Evolutionary conservation across 1,284 basidiomycete species (phyloP), one percentile per base, ranked within the genome.

Genomic region (Wolfiporia cocos): DNA sequence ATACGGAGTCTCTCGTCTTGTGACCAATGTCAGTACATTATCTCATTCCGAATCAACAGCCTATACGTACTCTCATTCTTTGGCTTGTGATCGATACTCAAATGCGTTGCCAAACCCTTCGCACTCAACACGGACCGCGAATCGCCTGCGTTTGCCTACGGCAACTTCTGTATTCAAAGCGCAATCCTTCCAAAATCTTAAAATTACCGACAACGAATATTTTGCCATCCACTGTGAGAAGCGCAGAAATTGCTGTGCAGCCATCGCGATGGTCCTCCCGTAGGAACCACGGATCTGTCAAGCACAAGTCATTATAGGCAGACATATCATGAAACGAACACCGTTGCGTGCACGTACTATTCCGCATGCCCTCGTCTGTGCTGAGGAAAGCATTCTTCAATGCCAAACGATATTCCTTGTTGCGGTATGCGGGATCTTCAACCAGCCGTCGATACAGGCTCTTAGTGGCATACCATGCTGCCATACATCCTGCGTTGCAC

Each of bases 71-170:
- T 70, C 53, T 86, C 81, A 59, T 89, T 92, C 35, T 83, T 83
- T 2, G 96, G 96, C 65, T 99, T 99, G 67, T 99, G 96, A 62
- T 99, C 96, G 54, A 78, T 85, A 56, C 93, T 97, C 55, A 99
- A 70, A 10, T 89, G 77, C 60, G 94, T 88, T 5, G 81, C 92
- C 55, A 83, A 75, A 14, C 96, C 96, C 54, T 85, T 86, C 50
- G 89, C 68, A 37, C 85, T 80, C 43, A 99, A 72, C n/a, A 99
- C 92, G 21, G 87, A 85, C 55, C 96, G 74, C 14, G 96, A 99
- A 67, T 99, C 96, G 37, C 96, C 96, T 12, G 96, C 92, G 61
- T 99, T 99, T 26, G 96, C 96, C 92, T 95, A 24, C 9, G n/a
- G n/a, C n/a, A n/a, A n/a, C n/a, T n/a, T n/a, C n/a, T n/a, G n/a